Evolutionary conservation across 2,329 filamentous ascomycete species (phyloP), one percentile per base, ranked within the genome.

Genomic region (Monosporascus ibericus): DNA sequence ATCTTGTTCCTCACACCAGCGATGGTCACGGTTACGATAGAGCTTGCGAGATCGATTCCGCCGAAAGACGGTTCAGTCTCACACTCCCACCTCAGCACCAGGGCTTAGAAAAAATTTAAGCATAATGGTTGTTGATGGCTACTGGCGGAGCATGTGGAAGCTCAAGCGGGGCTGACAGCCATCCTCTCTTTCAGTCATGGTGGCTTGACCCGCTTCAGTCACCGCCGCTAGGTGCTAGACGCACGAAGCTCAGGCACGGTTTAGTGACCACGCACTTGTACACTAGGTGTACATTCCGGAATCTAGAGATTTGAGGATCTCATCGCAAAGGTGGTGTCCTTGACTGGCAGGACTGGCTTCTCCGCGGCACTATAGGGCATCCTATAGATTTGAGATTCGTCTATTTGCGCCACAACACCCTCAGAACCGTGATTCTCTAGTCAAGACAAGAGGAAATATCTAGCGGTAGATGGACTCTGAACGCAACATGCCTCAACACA

Each of bases 381-480:
- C 30, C 39, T 24, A 42, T 20, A 24, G 8, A 42, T 24, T 24
- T 20, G 22, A 42, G 37, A 9, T 14, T 9, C 18, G 39, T 42
- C 39, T 42, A 42, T 20, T 17, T 9, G 18, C 17, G 15, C 15
- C 9, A 39, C 18, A 20, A 20, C 39, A 42, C 22, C 15, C 30
- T 52, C 55, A 56, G 48, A 57, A 49, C 49, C 57, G 52, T 62
- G 57, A 62, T 48, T 48, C 48, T 47, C 39, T 48, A 20, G 53
- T 56, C 51, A 34, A 50, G 56, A 49, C 52, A 54, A 49, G 54
- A 52, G 51, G 50, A 59, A 52, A 39, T 52, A 20, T 57, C 49
- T 64, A 64, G 55, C 48, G 49, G 50, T 61, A 62, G 59, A 59
- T 56, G 51, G 50, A 55, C 55, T 58, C 51, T 58, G 42, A 46